Conservation (phyloP, 2,329 filamentous ascomycete genomes). For the Trichoderma pleuroti region DNA sequence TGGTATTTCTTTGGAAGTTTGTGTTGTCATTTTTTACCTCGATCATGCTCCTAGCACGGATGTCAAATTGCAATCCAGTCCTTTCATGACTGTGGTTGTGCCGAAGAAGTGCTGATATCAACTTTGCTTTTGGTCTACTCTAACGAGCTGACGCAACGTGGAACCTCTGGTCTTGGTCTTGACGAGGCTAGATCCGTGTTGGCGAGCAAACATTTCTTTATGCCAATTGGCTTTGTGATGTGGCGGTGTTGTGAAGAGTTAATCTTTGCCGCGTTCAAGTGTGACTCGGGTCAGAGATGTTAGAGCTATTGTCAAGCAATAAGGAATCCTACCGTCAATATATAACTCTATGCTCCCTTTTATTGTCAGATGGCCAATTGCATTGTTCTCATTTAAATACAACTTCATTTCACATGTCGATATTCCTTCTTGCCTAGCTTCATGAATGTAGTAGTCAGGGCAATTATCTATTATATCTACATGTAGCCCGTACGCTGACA, state of each 20-base stretch:
- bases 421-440: background rate
- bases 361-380: background rate
- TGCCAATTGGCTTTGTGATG: background rate
- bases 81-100: slow-evolving; percentile 85
- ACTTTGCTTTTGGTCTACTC: slow-evolving; percentile 37
- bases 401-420: background rate
- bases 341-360: background rate
- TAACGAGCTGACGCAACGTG: slow-evolving; percentile 26
- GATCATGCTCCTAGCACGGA: slow-evolving; percentile 68
- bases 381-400: background rate
- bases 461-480: background rate
- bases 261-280: background rate
- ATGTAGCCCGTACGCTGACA: background rate
- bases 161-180: slow-evolving; percentile 19
- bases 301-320: background rate
- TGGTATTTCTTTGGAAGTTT: background rate
- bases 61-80: slow-evolving; percentile 99
- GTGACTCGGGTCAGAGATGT: too few relatives aligned
- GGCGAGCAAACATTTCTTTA: slow-evolving; percentile 30
- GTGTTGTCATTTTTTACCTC: background rate
- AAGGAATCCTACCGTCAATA: too few relatives aligned
- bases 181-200: slow-evolving; percentile 20
- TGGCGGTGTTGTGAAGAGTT: too few relatives aligned
- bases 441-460: background rate
- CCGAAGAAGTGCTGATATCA: slow-evolving; percentile 97